Conservation (phyloP, 2,329 filamentous ascomycete genomes). For the Aspergillus transmontanensis region DNA sequence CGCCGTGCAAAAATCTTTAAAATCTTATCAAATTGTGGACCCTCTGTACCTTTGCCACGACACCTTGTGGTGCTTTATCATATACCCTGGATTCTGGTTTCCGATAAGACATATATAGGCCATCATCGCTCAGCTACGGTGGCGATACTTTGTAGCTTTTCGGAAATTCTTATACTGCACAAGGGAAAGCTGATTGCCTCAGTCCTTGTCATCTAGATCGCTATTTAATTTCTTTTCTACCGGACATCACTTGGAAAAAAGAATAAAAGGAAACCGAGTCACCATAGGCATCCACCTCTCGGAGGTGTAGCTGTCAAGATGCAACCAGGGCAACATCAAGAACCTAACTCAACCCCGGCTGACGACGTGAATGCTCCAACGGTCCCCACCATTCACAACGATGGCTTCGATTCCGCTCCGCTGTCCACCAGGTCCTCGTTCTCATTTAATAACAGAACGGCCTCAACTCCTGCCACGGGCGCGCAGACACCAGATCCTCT, state of each 20-base stretch:
- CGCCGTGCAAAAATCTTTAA: slow-evolving; percentile 4
- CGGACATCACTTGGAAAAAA: neutral
- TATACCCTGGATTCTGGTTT: slow-evolving; percentile 3
- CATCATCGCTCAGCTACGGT: neutral
- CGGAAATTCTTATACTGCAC: neutral
- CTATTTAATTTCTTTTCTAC: neutral
- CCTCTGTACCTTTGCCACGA: neutral
- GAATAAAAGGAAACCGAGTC: neutral
- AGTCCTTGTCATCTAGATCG: neutral
- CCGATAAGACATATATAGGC: neutral
- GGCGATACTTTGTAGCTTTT: neutral
- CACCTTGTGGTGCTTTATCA: neutral
- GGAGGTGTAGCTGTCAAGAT: neutral
- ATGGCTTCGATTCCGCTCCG: neutral
- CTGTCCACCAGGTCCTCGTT: slow-evolving; percentile 2
- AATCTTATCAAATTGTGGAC: neutral
- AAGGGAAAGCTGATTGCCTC: neutral
- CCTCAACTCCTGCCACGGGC: slow-evolving; percentile 29
- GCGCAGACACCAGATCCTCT: slow-evolving; percentile 33
- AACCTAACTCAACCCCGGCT: neutral
- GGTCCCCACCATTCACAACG: neutral
- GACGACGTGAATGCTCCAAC: neutral
- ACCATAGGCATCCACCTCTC: neutral
- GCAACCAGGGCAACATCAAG: neutral
- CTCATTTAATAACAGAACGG: neutral